These are phyloP conservation scores for Fraxinus albicans DNA, from an alignment of 305 asterid species.

Conservation along the genomic window DNA sequence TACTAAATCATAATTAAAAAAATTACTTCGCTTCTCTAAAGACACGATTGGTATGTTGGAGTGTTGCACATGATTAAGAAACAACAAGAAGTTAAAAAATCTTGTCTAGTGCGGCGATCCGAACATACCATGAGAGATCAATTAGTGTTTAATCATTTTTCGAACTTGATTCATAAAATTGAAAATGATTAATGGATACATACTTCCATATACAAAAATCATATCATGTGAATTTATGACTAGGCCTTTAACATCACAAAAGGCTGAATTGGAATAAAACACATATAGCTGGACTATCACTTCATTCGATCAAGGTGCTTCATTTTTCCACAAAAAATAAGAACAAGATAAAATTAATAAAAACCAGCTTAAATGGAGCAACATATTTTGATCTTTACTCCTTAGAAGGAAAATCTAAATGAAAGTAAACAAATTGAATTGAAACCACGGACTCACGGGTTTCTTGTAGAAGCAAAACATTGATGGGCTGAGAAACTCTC, in stretches of 20 bases:
- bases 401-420: background rate
- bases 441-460: conserved; percentile 53
- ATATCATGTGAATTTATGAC: background rate
- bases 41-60: background rate
- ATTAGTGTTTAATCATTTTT: background rate
- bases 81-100: too few species aligned
- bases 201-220: background rate
- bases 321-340: background rate
- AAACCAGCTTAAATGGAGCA: background rate
- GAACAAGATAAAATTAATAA: too few species aligned
- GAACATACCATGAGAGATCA: background rate
- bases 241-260: background rate
- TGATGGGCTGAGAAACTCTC: conserved; percentile 81
- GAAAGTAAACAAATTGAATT: background rate
- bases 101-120: background rate
- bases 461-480: conserved; percentile 67
- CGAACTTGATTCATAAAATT: background rate
- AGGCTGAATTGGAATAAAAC: background rate
- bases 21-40: background rate
- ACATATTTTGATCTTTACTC: background rate
- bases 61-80: background rate
- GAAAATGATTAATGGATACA: background rate
- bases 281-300: background rate
- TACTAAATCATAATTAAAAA: background rate
- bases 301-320: background rate